Evolutionary conservation across 495 filamentous ascomycete genomes (phyloP), one percentile per base, ranked within the genome.

Genomic region (Penicillium coffeae): DNA sequence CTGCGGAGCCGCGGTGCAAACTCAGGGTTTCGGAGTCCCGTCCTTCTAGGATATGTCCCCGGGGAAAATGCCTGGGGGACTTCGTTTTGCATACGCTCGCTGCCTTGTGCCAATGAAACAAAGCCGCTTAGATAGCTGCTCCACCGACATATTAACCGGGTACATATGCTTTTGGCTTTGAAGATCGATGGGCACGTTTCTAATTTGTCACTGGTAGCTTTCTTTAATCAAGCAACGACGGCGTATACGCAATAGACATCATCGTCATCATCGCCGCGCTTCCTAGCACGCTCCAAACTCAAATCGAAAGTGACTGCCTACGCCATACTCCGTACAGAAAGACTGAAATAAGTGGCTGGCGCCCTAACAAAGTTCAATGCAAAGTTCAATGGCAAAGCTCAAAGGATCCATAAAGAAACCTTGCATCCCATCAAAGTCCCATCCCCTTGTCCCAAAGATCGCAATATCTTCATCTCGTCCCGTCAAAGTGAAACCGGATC

Each of bases 1-100:
- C 39, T n/a, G 25, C 25, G 25, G 25, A 30, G 10, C 56, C 46
- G n/a, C 42, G 20, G 15, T 42, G 35, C 21, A 45, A 45, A 45
- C 27, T 48, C 42, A 59, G 49, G 55, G 43, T 50, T 54, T 62
- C 55, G 59, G 59, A 51, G 44, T 40, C 43, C 8, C 50, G 56
- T 48, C 59, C 47, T 56, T 59, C 49, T 56, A 43, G 42, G 54
- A 51, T 21, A n/a, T 14, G 40, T 27, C 46, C 52, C 58, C 58
- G 58, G 20, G 35, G 10, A 9, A n/a, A 15, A 25, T 32, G 12
- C 12, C 51, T 39, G 35, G 22, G 47, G 50, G 2, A 27, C 14
- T 35, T 33, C 34, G 18, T 10, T 13, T 38, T 30, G 14, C 45
- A n/a, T n/a, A n/a, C 46, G 12, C 47, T 4, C 25, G 10, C 38